Base-by-base conservation (phyloP, 164 flowering plant species). In the Protea cynaroides region DNA sequence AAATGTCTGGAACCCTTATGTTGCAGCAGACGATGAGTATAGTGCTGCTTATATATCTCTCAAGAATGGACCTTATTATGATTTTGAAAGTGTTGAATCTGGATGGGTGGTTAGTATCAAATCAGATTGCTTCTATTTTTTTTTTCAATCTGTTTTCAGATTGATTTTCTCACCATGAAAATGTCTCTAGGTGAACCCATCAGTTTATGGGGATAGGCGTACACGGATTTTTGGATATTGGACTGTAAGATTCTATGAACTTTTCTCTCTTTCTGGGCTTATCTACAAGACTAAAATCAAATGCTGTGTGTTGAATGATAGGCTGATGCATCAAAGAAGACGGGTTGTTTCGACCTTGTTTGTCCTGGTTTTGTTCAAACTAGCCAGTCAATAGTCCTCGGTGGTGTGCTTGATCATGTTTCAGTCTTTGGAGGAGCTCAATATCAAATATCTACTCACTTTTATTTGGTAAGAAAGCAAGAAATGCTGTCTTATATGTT, bases 31-130 rank as follows among this genome's bases (percentile, higher is more conserved):
- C 18, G 84, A 83, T 66, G 90, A 83, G 37, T 85, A 79, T 63
- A 66, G 68, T 56, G 69, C 78, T 29, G 76, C 84, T 52, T 70
- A 52, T 25, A 65, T 83, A 24, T 44, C 71, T 50, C 75, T 83
- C 2, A 65, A 25, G 37, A 73, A 69, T 64, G 88, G 86, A 15
- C 74, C 74, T 67, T 23, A 46, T 10, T 6, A 67, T 0, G 38
- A 40, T 36, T 62, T 22, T 3, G 66, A 69, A 9, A 63, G 52
- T 24, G 23, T 40, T 1, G 85, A 86, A 71, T 23, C 80, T 12
- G 86, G 91, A 64, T 84, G 88, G 91, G 72, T 78, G 64, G 90
- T 83, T 13, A 70, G 79, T 69, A 61, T 25, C 36, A 34, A 6
- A 0, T 52, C 34, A 3, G 34, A 29, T 29, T 29, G 34, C 2